Conservation (phyloP, 2,329 filamentous ascomycete genomes). For the Scedosporium boydii region DNA sequence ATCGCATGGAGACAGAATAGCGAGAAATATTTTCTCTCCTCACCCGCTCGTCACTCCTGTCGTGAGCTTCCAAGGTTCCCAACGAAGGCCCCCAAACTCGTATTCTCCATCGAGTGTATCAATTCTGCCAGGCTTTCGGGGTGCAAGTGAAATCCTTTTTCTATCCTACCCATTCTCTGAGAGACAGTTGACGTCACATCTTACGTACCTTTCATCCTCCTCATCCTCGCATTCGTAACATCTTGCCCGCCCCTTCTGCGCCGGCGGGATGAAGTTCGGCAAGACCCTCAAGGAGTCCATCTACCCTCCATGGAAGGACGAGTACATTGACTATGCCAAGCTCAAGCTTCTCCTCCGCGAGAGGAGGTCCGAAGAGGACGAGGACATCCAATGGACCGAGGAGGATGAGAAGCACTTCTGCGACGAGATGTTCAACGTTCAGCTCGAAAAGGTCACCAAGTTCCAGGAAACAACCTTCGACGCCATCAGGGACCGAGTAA, state of each 20-base stretch:
- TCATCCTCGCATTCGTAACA: neutral
- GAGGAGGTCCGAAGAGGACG: slow-evolving; percentile 51
- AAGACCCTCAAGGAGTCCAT: slow-evolving; percentile 72
- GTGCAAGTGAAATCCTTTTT: neutral
- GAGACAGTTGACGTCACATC: neutral
- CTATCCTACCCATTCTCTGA: neutral
- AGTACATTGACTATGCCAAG: slow-evolving; percentile 94
- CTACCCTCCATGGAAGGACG: slow-evolving; percentile 80
- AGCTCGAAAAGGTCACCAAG: slow-evolving; percentile 86
- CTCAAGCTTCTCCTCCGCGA: slow-evolving; percentile 85
- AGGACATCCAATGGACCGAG: slow-evolving; percentile 72
- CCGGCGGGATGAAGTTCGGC: slow-evolving; percentile 71
- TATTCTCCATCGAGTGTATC: neutral
- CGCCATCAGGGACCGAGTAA: slow-evolving; percentile 42
- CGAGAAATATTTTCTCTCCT: neutral
- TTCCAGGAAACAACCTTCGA: slow-evolving; percentile 78
- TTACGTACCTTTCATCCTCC: neutral
- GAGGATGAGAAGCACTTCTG: slow-evolving; percentile 90
- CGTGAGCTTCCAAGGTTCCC: neutral
- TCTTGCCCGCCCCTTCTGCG: neutral
- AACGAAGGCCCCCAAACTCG: neutral
- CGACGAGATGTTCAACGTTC: slow-evolving; percentile 86
- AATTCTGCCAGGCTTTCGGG: neutral
- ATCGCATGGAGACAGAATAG: neutral
- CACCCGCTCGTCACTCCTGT: neutral